These are phyloP conservation scores for Dendrocalamus latiflorus DNA, from an alignment of 202 grass and related monocot genomes.

Conservation along the genomic window DNA sequence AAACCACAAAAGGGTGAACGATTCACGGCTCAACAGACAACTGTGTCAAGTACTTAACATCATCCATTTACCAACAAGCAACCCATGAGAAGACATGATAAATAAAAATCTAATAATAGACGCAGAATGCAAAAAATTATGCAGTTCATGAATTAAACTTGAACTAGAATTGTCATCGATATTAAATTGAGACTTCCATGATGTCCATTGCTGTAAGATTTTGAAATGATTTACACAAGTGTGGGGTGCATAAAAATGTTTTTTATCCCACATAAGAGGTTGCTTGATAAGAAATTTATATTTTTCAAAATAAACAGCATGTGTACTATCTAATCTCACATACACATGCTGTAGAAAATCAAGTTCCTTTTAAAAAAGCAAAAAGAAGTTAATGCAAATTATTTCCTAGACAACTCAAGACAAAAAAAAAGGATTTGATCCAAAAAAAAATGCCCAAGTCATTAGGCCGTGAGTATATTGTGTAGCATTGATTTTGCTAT, in stretches of 20 bases:
- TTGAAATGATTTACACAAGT: background rate
- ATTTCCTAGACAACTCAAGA: conserved; percentile 7
- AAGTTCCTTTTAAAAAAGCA: background rate
- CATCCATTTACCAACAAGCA: conserved; percentile 16
- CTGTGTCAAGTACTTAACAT: conserved; percentile 3
- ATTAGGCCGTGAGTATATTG: background rate
- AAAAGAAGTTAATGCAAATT: background rate
- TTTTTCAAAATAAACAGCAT: conserved; percentile 23
- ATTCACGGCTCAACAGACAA: background rate
- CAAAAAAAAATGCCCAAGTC: background rate
- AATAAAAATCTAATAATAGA: background rate
- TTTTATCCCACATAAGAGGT: background rate
- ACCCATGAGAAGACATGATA: conserved; percentile 9
- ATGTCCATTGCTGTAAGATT: background rate
- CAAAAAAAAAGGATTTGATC: background rate
- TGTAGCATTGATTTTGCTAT: background rate
- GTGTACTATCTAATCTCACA: conserved; percentile 3
- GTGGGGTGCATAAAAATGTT: background rate
- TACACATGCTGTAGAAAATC: background rate
- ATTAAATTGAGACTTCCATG: conserved; percentile 8
- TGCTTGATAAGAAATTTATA: background rate
- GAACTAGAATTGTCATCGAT: background rate
- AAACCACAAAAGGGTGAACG: background rate
- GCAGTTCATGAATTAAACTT: background rate
- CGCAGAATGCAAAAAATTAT: background rate